Conservation (phyloP, 331 rosid species). For the Quercus tomentella region DNA sequence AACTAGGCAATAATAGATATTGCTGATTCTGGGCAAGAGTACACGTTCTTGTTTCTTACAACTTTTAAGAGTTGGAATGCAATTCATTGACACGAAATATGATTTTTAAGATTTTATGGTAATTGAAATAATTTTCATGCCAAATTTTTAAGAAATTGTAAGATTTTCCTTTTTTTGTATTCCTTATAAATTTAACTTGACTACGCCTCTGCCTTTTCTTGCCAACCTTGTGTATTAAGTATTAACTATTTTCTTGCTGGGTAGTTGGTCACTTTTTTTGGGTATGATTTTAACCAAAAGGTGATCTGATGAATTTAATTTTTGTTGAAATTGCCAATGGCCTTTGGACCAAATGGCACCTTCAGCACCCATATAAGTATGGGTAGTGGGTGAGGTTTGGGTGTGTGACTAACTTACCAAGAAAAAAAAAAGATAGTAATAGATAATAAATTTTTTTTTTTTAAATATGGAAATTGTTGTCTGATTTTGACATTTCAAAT, state of each 20-base stretch:
- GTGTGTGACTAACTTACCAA: not conserved
- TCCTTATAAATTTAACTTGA: not conserved
- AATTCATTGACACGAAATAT: not conserved
- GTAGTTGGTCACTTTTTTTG: not conserved
- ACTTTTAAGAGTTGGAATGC: conserved; percentile 62
- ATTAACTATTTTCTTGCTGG: not conserved
- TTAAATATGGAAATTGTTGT: too few relatives aligned
- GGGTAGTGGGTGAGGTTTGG: too few relatives aligned
- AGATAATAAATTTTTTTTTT: too few relatives aligned
- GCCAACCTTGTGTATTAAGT: not conserved
- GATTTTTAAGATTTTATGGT: not conserved
- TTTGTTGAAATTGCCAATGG: not conserved
- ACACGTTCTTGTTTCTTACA: conserved; percentile 32
- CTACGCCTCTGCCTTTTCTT: not conserved
- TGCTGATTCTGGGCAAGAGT: conserved; percentile 57
- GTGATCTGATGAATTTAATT: not conserved
- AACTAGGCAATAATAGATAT: conserved; percentile 68
- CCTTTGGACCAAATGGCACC: too few relatives aligned
- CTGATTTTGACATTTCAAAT: not conserved
- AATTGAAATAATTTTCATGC: not conserved
- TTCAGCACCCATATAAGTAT: too few relatives aligned
- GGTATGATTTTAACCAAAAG: not conserved
- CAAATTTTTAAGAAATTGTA: too few relatives aligned
- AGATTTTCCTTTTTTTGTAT: too few relatives aligned
- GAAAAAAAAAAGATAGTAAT: too few relatives aligned